A percentile compares a stretch with the other conserved stretches of the same genome.
phyloP scores from a whole-genome alignment of 306 rosid species.

The Malus asiatica region DNA sequence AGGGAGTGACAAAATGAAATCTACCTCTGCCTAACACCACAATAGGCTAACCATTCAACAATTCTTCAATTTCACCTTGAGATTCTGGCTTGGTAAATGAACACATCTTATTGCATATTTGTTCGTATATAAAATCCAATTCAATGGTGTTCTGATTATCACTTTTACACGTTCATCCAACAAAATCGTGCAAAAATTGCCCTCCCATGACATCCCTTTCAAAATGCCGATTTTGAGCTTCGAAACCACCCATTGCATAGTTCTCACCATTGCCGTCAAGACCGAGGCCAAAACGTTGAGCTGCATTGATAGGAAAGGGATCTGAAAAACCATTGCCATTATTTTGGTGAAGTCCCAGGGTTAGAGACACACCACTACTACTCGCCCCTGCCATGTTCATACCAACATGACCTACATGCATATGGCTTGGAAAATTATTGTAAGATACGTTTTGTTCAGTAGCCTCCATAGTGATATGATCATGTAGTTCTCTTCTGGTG shows the following conservation, averaged over 20 bases:
- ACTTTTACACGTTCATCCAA: conserved; percentile 31
- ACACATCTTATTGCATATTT: conserved; percentile 23
- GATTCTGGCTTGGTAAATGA: conserved; percentile 12
- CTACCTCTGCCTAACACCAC: conserved; percentile 10
- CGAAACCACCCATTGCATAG: conserved; percentile 56
- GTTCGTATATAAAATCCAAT: conserved; percentile 19
- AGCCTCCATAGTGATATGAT: conserved; percentile 11
- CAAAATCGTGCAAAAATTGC: conserved; percentile 76
- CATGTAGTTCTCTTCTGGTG: conserved; percentile 32
- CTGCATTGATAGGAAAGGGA: conserved; percentile 59
- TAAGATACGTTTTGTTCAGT: conserved; percentile 35
- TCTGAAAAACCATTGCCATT: conserved; percentile 59
- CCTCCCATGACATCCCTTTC: conserved; percentile 64
- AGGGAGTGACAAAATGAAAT: background rate
- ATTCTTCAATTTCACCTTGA: conserved; percentile 6
- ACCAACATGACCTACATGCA: conserved; percentile 40
- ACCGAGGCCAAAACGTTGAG: conserved; percentile 54
- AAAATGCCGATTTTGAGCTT: conserved; percentile 65
- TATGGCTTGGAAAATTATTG: conserved; percentile 34
- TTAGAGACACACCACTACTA: conserved; percentile 55
- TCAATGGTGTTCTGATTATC: conserved; percentile 17
- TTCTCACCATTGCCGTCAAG: conserved; percentile 45
- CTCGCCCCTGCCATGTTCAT: conserved; percentile 35
- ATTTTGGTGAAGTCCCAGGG: conserved; percentile 86
- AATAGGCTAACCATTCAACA: conserved; percentile 10